These are phyloP conservation scores for Santalum album DNA, from an alignment of 164 flowering plant species.

Conservation along the genomic window DNA sequence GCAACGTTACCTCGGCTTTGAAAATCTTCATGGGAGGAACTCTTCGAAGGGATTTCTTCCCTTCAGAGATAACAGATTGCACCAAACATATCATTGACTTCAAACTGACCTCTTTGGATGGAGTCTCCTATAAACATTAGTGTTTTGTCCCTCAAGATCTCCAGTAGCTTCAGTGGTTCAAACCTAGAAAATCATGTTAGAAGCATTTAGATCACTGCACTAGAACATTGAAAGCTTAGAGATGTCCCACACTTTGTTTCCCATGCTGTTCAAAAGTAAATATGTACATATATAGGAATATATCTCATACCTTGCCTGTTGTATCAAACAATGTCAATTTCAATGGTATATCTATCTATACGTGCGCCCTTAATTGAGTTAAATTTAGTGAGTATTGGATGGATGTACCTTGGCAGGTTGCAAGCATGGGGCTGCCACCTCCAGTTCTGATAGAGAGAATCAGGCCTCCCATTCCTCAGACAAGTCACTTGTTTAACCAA, in stretches of 20 bases:
- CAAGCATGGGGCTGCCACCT: slow-evolving; percentile 84
- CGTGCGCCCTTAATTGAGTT: too few species aligned
- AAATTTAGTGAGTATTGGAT: too few species aligned
- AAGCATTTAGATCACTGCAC: too few species aligned
- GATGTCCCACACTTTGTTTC: too few species aligned
- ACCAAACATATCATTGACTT: slow-evolving; percentile 74
- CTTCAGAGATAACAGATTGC: slow-evolving; percentile 58
- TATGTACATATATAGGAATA: too few species aligned
- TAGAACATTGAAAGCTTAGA: too few species aligned
- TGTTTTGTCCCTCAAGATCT: slow-evolving; percentile 54
- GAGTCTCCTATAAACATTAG: slow-evolving; percentile 84
- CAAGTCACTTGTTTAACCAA: slow-evolving; percentile 75
- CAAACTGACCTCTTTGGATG: slow-evolving; percentile 68
- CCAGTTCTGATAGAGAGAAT: slow-evolving; percentile 82
- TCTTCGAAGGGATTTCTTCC: slow-evolving; percentile 52
- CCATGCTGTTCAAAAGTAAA: too few species aligned
- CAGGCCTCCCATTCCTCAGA: slow-evolving; percentile 73
- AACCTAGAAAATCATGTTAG: slow-evolving; percentile 40
- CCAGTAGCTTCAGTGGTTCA: slow-evolving; percentile 53
- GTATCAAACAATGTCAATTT: too few species aligned
- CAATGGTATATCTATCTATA: too few species aligned
- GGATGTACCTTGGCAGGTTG: slow-evolving; percentile 69
- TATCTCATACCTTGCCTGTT: too few species aligned
- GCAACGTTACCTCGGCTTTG: slow-evolving; percentile 48
- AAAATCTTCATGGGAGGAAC: slow-evolving; percentile 74